Base-by-base conservation (phyloP, 169 alveolate genomes). In the Blepharisma undulans region DNA sequence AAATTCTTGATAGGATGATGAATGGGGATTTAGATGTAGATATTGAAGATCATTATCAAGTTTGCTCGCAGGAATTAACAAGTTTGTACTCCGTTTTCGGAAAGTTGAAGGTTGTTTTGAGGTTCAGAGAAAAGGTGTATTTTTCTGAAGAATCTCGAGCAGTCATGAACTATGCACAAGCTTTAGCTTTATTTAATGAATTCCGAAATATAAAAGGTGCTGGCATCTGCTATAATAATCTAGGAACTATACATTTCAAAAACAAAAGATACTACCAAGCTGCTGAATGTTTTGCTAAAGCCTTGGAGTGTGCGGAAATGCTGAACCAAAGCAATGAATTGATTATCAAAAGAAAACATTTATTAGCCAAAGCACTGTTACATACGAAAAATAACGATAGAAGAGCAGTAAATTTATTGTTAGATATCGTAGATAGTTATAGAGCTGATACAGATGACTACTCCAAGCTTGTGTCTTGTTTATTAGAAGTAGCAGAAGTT, bases 131-230 rank as follows among this genome's bases (percentile, higher is more conserved):
- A 71, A 86, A 71, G 29, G 34, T 21, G 12, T 86, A 71, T 72
- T 86, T 86, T 72, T 22, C 66, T 22, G 84, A 72, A 7, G 80
- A 86, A 3, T 27, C 84, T 32, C 16, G 72, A 61, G 80, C 91
- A 33, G 33, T 72, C 4, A 86, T 86, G 34, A 86, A 86, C 72
- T 86, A 86, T 36, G 80, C 91, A 0, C 91, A 86, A 6, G 80
- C 91, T 71, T 32, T 86, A 30, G 30, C 60, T 22, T 34, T 86
- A 4, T 86, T 86, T 36, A 19, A 21, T 10, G 91, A 86, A 30
- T 86, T 66, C 71, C 76, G 91, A 36, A 86, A 86, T 72, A 86
- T 71, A 36, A 36, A 72, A 29, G 84, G 91, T 30, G 72, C 84
- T 72, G 60, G 80, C 4, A 60, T 33, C 27, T 86, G 91, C 72